Conservation (phyloP, 331 rosid species). For the Cydonia oblonga region DNA sequence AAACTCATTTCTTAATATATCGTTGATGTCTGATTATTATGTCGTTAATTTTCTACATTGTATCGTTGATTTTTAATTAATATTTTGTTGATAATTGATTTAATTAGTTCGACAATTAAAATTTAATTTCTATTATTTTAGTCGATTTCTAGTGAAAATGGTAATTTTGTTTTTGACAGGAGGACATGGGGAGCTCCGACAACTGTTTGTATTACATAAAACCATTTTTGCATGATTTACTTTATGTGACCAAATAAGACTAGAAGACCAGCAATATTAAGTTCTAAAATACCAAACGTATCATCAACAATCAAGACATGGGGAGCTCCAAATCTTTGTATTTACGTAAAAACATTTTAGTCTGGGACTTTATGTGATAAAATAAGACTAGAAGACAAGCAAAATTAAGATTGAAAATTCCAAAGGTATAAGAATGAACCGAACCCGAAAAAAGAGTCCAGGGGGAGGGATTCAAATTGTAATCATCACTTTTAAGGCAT, state of each 20-base stretch:
- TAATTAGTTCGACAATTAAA: too few relatives aligned
- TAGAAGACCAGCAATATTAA: background rate
- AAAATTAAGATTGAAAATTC: background rate
- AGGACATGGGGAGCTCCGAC: constrained; percentile 1
- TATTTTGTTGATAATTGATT: too few relatives aligned
- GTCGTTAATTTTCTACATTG: too few relatives aligned
- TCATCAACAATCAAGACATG: background rate
- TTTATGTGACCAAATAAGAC: background rate
- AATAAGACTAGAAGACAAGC: background rate
- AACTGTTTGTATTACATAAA: background rate
- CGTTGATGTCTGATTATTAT: too few relatives aligned
- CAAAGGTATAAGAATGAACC: background rate
- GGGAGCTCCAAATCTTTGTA: background rate
- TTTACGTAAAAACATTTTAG: background rate
- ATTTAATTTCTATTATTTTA: too few relatives aligned
- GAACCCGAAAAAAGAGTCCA: background rate
- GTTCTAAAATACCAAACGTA: background rate
- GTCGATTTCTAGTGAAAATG: background rate
- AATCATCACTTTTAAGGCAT: background rate
- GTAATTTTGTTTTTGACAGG: background rate
- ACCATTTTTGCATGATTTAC: too few relatives aligned
- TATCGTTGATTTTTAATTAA: too few relatives aligned
- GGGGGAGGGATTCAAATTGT: background rate
- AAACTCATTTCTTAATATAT: background rate
- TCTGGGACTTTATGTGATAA: background rate